Evolutionary conservation across 2,329 filamentous ascomycete species (phyloP).

Genomic region (Fusarium oxysporum): DNA sequence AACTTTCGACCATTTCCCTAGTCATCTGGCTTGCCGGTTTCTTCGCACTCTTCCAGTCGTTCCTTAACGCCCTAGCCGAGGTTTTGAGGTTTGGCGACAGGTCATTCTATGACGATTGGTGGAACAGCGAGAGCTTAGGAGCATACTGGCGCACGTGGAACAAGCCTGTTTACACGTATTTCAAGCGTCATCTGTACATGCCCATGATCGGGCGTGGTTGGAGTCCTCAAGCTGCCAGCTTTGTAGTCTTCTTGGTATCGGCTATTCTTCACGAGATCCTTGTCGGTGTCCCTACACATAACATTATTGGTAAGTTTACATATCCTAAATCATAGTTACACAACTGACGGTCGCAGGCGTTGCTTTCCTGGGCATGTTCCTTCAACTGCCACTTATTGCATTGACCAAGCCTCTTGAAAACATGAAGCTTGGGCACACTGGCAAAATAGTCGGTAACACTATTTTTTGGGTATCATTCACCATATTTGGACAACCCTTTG

Average conservation of each 20-base stretch:
- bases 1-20: constrained; percentile 93
- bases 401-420: constrained; percentile 84
- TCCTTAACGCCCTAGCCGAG: constrained; percentile 91
- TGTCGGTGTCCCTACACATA: constrained; percentile 94
- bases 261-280: constrained; percentile 91
- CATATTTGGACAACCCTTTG: constrained; percentile 92
- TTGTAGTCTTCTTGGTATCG: constrained; percentile 88
- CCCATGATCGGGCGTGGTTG: constrained; percentile 89
- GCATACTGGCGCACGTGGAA: constrained; percentile 98
- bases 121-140: constrained; percentile 89
- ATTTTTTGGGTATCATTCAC: constrained; percentile 99
- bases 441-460: constrained; percentile 86
- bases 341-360: constrained; percentile 68
- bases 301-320: constrained; percentile 77
- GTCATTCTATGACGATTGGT: constrained; percentile 98
- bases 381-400: constrained; percentile 89
- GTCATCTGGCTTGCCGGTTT: constrained; percentile 98
- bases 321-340: not conserved
- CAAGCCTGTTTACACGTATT: constrained; percentile 96
- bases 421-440: constrained; percentile 75
- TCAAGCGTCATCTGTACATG: constrained; percentile 92
- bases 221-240: constrained; percentile 75
- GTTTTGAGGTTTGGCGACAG: constrained; percentile 90
- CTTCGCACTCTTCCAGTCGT: constrained; percentile 94
- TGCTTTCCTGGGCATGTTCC: constrained; percentile 92